Evolutionary conservation across 305 asterid genomes (phyloP).

Genomic region (Fraxinus angustifolia): DNA sequence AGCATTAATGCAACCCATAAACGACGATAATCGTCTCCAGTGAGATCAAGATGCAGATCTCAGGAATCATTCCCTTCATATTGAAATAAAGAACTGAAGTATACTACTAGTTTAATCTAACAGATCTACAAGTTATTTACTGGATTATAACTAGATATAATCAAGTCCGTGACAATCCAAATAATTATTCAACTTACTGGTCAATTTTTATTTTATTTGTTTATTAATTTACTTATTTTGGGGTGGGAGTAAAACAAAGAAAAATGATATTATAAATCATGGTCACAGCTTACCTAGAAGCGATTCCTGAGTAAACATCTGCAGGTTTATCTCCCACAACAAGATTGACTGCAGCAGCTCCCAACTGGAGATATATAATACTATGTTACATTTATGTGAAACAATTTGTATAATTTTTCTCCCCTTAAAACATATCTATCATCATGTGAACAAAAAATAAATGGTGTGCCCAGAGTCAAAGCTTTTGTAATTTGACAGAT

Average conservation of each 20-base stretch:
- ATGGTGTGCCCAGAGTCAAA: neutral
- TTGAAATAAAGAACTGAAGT: neutral
- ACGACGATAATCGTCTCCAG: neutral
- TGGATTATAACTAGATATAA: slow-evolving; percentile 1
- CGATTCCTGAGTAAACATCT: slow-evolving; percentile 95
- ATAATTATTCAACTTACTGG: neutral
- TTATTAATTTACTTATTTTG: neutral
- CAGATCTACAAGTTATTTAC: neutral
- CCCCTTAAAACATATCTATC: slow-evolving; percentile 13
- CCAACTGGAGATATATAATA: slow-evolving; percentile 51
- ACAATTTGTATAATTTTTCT: neutral
- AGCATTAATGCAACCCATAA: neutral
- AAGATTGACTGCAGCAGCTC: slow-evolving; percentile 97
- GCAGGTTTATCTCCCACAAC: slow-evolving; percentile 92
- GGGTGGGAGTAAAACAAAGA: slow-evolving; percentile 10
- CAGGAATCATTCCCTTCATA: neutral
- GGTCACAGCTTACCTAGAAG: slow-evolving; percentile 64
- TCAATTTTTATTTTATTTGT: neutral
- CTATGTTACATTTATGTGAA: slow-evolving; percentile 16
- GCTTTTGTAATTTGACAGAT: neutral
- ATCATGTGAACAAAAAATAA: slow-evolving; percentile 1
- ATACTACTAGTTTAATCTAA: neutral
- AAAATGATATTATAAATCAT: slow-evolving; percentile 3
- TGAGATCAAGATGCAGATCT: neutral
- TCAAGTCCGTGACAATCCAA: slow-evolving; percentile 6